These are phyloP conservation scores for Nakazawaea wickerhamii DNA, from an alignment of 805 yeast species.

Conservation along the genomic window DNA sequence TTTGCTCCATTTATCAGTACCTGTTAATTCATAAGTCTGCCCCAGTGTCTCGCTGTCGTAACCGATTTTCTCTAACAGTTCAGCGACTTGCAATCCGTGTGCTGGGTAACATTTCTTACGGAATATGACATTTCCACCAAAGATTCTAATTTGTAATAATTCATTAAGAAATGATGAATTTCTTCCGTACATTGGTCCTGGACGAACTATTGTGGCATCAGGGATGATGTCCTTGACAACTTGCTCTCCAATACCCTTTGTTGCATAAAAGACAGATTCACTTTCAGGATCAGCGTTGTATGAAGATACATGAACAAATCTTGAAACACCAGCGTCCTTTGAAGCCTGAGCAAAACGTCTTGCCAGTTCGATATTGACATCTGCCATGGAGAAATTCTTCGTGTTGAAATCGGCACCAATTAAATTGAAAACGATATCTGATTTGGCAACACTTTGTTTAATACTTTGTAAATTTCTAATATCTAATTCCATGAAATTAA, in stretches of 20 bases:
- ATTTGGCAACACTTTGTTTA: constrained; percentile 70
- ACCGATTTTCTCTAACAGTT: constrained; percentile 72
- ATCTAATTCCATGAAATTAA: constrained; percentile 78
- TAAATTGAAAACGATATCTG: constrained; percentile 78
- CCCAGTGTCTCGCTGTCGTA: constrained; percentile 79
- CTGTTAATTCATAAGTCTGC: constrained; percentile 66
- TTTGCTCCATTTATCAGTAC: constrained; percentile 59
- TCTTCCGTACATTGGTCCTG: constrained; percentile 73
- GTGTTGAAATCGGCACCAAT: constrained; percentile 73
- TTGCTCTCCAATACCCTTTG: constrained; percentile 76
- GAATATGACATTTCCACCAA: constrained; percentile 62
- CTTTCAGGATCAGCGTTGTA: constrained; percentile 70
- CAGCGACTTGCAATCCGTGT: constrained; percentile 74
- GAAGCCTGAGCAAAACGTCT: constrained; percentile 72
- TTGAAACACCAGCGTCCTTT: constrained; percentile 63
- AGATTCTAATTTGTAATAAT: constrained; percentile 47
- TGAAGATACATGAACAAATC: constrained; percentile 74
- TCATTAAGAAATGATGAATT: constrained; percentile 65
- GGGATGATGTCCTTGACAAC: constrained; percentile 64
- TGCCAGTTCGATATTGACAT: constrained; percentile 74
- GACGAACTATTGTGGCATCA: constrained; percentile 79
- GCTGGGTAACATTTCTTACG: constrained; percentile 66
- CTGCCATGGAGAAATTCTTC: constrained; percentile 78
- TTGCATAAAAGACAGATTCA: constrained; percentile 64
- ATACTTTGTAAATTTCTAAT: constrained; percentile 71